Evolutionary conservation across 345 rosid genomes (phyloP).

Genomic region (Dipteronia sinensis): DNA sequence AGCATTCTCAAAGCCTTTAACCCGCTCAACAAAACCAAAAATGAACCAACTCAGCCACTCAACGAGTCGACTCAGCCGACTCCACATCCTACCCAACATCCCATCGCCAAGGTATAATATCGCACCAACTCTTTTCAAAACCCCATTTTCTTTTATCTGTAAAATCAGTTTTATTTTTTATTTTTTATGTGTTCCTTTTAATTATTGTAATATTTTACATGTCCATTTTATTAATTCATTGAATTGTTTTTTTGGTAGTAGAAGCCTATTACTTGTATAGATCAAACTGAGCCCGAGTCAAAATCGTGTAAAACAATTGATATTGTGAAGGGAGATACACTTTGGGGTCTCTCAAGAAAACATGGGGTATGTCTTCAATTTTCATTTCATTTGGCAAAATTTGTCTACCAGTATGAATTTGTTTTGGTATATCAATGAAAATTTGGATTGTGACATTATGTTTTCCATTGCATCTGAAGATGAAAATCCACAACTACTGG

Average conservation of each 20-base stretch:
- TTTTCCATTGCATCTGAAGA: no score
- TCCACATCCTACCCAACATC: slow-evolving; percentile 13
- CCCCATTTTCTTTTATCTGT: neutral
- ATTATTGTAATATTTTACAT: neutral
- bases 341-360: slow-evolving; percentile 39
- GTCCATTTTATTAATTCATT: neutral
- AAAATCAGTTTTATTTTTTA: neutral
- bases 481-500: no score
- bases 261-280: slow-evolving; percentile 18
- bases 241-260: neutral
- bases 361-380: slow-evolving; percentile 25
- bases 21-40: slow-evolving; percentile 27
- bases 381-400: neutral
- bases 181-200: neutral
- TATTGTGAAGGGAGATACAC: slow-evolving; percentile 38
- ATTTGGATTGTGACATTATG: no score
- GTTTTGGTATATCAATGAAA: no score
- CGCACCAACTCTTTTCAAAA: neutral
- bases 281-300: slow-evolving; percentile 11
- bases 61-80: slow-evolving; percentile 13
- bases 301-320: slow-evolving; percentile 9
- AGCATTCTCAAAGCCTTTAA: slow-evolving; percentile 38
- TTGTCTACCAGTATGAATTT: no score
- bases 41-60: slow-evolving; percentile 18
- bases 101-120: slow-evolving; percentile 17